Base-by-base conservation (phyloP, 345 rosid genomes). In the Linum lewisii region DNA sequence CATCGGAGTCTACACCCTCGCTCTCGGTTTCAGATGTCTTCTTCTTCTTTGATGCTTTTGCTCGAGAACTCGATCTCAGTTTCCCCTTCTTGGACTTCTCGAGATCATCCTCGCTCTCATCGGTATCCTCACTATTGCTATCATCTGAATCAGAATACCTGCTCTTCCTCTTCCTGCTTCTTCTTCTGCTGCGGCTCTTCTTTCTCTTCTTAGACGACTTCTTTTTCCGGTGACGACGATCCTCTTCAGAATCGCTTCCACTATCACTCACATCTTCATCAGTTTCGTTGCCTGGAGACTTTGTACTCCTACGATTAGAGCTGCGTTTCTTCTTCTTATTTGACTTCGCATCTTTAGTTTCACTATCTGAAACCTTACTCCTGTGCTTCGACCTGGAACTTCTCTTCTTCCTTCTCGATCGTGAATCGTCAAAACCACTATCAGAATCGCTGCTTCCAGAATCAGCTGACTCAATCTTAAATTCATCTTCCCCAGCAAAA, bases 81-180 rank as follows among this genome's bases (percentile, higher is more conserved):
- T 51, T 67, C 64, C 37, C 66, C 75, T 74, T 84, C 79, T 79
- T 80, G 36, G 76, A 69, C 68, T 75, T 80, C 6, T 14, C 61
- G 57, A 5, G 51, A 36, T 72, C 82, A 45, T 68, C 87, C 22
- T 54, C 64, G 11, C 60, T 63, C 57, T 57, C 66, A 61, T 71
- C 67, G 1, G 70, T 61, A 52, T 71, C 70, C 19, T 36, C 38
- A 29, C 66, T 54, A 57, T 57, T 52, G 15, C 56, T 76, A 42
- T 42, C 47, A 8, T 42, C 47, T 7, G 47, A 42, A 42, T 42
- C 47, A 11, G 47, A 42, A 42, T 42, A 16, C 66, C 58, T 68
- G 21, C 45, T 75, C 67, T 63, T 63, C 60, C 75, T 64, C 5
- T 68, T 63, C 11, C 59, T 42, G 20, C 61, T 66, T 18, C 61